Evolutionary conservation across 306 rosid genomes (phyloP).

Genomic region (Cicer judaicum): DNA sequence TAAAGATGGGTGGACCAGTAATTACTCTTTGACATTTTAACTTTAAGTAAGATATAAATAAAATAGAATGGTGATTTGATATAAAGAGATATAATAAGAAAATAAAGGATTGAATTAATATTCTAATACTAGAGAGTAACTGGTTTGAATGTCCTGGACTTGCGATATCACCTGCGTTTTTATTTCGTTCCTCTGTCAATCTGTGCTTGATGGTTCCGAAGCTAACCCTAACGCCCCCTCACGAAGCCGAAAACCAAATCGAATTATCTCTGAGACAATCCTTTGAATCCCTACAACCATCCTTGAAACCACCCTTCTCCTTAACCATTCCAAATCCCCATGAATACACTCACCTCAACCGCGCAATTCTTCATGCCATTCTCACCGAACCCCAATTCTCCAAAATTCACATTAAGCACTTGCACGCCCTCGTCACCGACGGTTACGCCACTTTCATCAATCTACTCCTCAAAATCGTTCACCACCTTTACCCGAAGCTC

Average conservation of each 20-base stretch:
- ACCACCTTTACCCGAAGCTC: conserved; percentile 65
- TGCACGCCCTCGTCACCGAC: conserved; percentile 77
- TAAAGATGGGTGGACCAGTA: no score
- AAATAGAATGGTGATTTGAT: no score
- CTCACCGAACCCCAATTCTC: conserved; percentile 65
- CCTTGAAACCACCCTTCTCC: conserved; percentile 71
- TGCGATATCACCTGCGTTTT: no score
- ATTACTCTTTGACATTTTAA: no score
- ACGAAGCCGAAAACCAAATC: conserved; percentile 60
- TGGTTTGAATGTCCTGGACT: no score
- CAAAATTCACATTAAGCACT: conserved; percentile 72
- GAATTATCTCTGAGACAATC: conserved; percentile 63
- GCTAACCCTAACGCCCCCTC: conserved; percentile 43
- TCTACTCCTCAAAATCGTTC: conserved; percentile 52
- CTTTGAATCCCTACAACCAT: conserved; percentile 57
- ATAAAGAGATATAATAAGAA: no score
- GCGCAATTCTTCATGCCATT: conserved; percentile 67
- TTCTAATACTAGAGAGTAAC: no score
- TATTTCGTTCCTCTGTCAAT: neutral
- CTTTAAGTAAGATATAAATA: no score
- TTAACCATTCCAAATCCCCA: conserved; percentile 58
- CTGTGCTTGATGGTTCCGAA: conserved; percentile 27
- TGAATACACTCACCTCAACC: conserved; percentile 63
- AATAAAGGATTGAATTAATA: no score
- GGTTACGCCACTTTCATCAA: conserved; percentile 58